Evolutionary conservation across 306 rosid species (phyloP).

Genomic region (Castanea sativa): DNA sequence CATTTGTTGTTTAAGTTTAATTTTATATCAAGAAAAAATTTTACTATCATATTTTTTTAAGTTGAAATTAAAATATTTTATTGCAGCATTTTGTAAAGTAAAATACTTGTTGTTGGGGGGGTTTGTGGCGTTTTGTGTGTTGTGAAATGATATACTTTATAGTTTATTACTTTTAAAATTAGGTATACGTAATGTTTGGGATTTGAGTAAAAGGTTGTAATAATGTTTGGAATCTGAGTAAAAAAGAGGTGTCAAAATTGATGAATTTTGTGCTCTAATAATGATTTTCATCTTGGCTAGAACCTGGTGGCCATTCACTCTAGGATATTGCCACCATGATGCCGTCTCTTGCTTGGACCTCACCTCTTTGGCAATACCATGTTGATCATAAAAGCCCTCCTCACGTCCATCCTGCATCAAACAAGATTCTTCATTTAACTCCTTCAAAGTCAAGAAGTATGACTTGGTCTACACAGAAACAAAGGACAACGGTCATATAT

Average conservation of each 20-base stretch:
- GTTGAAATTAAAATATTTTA: too few species aligned
- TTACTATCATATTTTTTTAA: too few species aligned
- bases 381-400: neutral
- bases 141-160: neutral
- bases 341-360: slow-evolving; percentile 4
- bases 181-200: slow-evolving; percentile 20
- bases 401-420: slow-evolving; percentile 9
- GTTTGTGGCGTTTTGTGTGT: neutral
- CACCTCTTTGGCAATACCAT: neutral
- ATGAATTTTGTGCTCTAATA: neutral
- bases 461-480: neutral
- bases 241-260: slow-evolving; percentile 4
- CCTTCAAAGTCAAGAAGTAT: neutral
- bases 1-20: too few species aligned
- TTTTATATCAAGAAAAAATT: too few species aligned
- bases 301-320: neutral
- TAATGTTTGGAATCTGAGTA: slow-evolving; percentile 29
- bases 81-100: neutral
- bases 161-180: neutral
- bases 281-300: neutral
- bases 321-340: slow-evolving; percentile 1
- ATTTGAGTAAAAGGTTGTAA: slow-evolving; percentile 22
- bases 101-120: neutral
- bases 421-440: neutral
- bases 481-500: neutral